These are phyloP conservation scores for Candida tetrigidarum DNA, from an alignment of 1,139 yeast genomes.

Conservation along the genomic window DNA sequence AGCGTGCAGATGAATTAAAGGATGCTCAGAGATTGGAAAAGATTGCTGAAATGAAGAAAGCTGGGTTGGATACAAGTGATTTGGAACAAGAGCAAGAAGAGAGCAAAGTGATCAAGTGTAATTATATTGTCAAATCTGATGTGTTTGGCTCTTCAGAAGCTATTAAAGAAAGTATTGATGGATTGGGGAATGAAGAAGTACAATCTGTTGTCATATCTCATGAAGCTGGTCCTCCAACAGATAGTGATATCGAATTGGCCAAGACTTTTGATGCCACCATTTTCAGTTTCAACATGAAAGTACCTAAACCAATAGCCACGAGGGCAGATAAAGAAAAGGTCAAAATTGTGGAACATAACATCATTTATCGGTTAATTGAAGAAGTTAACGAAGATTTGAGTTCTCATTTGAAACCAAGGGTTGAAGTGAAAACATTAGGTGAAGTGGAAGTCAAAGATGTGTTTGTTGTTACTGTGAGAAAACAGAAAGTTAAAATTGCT, in stretches of 20 bases:
- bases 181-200: conserved; percentile 87
- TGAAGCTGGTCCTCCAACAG: conserved; percentile 88
- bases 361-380: conserved; percentile 87
- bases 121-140: conserved; percentile 84
- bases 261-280: conserved; percentile 73
- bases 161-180: conserved; percentile 71
- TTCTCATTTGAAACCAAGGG: conserved; percentile 63
- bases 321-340: conserved; percentile 67
- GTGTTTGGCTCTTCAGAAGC: conserved; percentile 77
- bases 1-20: conserved; percentile 49
- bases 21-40: conserved; percentile 55
- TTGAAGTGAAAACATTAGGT: conserved; percentile 69
- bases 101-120: conserved; percentile 39
- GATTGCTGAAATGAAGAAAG: conserved; percentile 56
- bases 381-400: conserved; percentile 74
- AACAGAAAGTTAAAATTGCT: conserved; percentile 66
- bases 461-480: conserved; percentile 64
- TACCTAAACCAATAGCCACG: conserved; percentile 65
- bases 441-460: conserved; percentile 74
- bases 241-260: conserved; percentile 83
- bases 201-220: conserved; percentile 65
- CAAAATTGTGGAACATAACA: conserved; percentile 67
- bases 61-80: conserved; percentile 55
- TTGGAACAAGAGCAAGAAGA: conserved; percentile 23
- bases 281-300: conserved; percentile 75